Conservation (phyloP, 129 eudicot genomes). For the Lactuca saligna region DNA sequence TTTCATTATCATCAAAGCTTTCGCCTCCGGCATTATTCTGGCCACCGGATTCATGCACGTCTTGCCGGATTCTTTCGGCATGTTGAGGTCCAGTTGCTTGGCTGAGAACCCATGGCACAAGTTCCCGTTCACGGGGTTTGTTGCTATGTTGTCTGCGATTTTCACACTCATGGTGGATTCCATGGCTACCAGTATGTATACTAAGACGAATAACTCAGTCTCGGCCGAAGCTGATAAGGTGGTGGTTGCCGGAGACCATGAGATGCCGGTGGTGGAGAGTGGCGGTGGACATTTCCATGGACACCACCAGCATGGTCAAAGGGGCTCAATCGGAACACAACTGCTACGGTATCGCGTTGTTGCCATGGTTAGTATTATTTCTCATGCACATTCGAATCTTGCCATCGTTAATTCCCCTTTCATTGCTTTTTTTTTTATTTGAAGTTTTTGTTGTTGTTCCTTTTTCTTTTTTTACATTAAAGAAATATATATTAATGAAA, state of each 20-base stretch:
- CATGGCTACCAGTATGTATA: slow-evolving; percentile 51
- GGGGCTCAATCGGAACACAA: slow-evolving; percentile 17
- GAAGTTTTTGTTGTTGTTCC: too few species aligned
- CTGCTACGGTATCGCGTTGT: slow-evolving; percentile 52
- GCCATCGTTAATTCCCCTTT: too few species aligned
- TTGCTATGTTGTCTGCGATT: slow-evolving; percentile 48
- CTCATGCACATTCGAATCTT: background rate
- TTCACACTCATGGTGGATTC: slow-evolving; percentile 66
- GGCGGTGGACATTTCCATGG: slow-evolving; percentile 26
- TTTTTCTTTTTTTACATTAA: too few species aligned
- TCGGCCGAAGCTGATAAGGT: slow-evolving; percentile 17
- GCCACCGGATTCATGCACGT: slow-evolving; percentile 70
- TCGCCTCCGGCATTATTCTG: slow-evolving; percentile 58
- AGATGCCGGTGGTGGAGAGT: slow-evolving; percentile 31
- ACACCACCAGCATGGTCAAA: slow-evolving; percentile 17
- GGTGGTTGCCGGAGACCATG: slow-evolving; percentile 26
- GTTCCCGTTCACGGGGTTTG: slow-evolving; percentile 51
- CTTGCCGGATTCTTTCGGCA: slow-evolving; percentile 53
- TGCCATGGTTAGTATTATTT: slow-evolving; percentile 39
- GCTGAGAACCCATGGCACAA: slow-evolving; percentile 50
- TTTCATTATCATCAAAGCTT: slow-evolving; percentile 46
- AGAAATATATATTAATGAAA: too few species aligned
- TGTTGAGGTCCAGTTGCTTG: slow-evolving; percentile 44
- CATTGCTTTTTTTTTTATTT: too few species aligned
- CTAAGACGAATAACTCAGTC: slow-evolving; percentile 16